A percentile compares a stretch with the other conserved stretches of the same genome.
phyloP scores from a whole-genome alignment of 805 yeast genomes.

The Starmerella bombicola region DNA sequence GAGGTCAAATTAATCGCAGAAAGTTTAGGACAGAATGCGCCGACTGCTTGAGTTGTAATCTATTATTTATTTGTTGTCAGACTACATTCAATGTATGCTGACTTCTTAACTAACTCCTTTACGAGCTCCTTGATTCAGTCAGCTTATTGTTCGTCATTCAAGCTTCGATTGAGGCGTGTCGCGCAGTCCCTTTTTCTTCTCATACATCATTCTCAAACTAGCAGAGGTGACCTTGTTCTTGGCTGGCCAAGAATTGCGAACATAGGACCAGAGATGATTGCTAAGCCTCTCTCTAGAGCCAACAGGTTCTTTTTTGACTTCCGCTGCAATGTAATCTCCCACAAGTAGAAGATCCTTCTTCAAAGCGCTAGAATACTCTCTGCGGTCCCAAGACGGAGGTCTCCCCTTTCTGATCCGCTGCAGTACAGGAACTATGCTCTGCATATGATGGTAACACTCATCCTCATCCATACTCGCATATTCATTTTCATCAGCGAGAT shows the following conservation, averaged over 20 bases:
- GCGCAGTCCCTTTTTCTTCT: slow-evolving; percentile 25
- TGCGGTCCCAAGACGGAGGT: slow-evolving; percentile 51
- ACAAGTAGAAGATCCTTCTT: slow-evolving; percentile 56
- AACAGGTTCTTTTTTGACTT: slow-evolving; percentile 24
- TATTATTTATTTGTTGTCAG: too few species aligned
- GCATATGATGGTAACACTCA: slow-evolving; percentile 46
- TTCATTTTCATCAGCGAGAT: slow-evolving; percentile 34
- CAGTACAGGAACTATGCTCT: slow-evolving; percentile 56
- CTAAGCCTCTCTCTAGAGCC: slow-evolving; percentile 33
- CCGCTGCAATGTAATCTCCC: slow-evolving; percentile 54
- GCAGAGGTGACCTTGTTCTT: slow-evolving; percentile 43
- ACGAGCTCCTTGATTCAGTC: too few species aligned
- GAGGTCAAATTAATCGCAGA: slow-evolving; percentile 36
- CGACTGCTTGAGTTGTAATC: slow-evolving; percentile 6
- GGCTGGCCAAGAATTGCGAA: slow-evolving; percentile 78
- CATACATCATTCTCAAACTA: slow-evolving; percentile 65
- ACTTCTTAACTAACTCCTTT: too few species aligned
- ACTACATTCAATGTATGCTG: too few species aligned
- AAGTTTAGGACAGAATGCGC: slow-evolving; percentile 45
- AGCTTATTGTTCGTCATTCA: too few species aligned
- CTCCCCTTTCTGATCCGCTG: slow-evolving; percentile 57
- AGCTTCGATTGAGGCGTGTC: too few species aligned
- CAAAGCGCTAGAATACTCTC: slow-evolving; percentile 63
- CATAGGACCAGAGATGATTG: slow-evolving; percentile 74
- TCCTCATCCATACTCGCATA: slow-evolving; percentile 71